A percentile compares a stretch with the other conserved stretches of the same genome.
Conservation (phyloP, 768 basidiomycete genomes). For the Termitomyces sp. region DNA sequence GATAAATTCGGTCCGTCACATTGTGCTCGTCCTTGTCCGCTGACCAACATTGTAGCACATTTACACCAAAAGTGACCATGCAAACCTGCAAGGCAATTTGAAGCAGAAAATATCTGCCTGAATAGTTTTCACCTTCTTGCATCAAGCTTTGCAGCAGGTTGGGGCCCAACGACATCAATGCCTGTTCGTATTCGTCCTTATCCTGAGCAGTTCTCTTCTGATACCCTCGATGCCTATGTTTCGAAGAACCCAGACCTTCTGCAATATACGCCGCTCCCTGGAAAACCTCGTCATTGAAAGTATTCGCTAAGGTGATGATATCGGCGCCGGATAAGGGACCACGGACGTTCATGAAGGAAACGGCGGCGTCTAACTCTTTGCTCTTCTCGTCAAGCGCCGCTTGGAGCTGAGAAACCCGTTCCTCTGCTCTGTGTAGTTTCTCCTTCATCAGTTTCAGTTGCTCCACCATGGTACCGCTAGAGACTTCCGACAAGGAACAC, state of each 20-base stretch:
- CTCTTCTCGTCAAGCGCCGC: constrained; percentile 34
- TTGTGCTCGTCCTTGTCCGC: constrained; percentile 23
- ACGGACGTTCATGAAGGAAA: constrained; percentile 40
- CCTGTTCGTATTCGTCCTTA: constrained; percentile 10
- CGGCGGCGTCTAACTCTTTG: constrained; percentile 43
- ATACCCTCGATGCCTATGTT: constrained; percentile 15
- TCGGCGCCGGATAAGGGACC: constrained; percentile 45
- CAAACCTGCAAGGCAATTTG: constrained; percentile 31
- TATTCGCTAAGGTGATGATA: constrained; percentile 38
- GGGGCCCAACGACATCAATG: constrained; percentile 30
- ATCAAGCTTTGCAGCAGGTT: constrained; percentile 25
- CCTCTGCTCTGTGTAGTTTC: background rate
- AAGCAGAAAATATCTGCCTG: background rate
- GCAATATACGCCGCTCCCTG: constrained; percentile 47
- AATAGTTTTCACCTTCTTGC: background rate
- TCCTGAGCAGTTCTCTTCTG: constrained; percentile 12
- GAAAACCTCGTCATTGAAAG: constrained; percentile 44
- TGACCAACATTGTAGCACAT: constrained; percentile 30
- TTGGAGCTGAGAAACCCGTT: constrained; percentile 10
- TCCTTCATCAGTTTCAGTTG: background rate
- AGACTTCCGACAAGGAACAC: background rate
- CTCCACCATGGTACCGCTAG: background rate
- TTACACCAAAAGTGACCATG: constrained; percentile 24
- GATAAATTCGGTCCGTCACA: constrained; percentile 27
- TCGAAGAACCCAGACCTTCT: constrained; percentile 30